A percentile compares a stretch with the other conserved stretches of the same genome.
phyloP scores from a whole-genome alignment of 441 rosid species.

The Populus hybrid region DNA sequence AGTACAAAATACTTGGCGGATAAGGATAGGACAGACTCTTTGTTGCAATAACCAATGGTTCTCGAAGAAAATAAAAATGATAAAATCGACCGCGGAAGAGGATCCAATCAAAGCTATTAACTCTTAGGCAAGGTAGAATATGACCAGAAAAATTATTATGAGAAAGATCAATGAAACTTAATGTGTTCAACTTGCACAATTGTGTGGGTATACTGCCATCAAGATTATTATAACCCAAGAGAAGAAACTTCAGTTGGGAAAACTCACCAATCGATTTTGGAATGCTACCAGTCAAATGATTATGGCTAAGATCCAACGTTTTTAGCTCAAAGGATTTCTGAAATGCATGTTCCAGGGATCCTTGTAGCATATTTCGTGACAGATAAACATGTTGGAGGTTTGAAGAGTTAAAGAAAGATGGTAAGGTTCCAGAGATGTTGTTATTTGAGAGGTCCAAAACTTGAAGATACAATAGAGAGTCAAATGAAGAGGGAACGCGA shows the following conservation, averaged over 20 bases:
- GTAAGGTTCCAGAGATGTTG: background rate
- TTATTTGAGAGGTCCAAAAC: background rate
- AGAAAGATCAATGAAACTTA: background rate
- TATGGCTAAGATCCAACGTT: slow-evolving; percentile 14
- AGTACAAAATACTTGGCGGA: background rate
- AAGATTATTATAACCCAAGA: slow-evolving; percentile 3
- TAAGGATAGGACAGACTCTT: background rate
- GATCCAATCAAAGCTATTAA: too few relatives aligned
- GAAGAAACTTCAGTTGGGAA: background rate
- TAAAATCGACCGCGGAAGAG: too few relatives aligned
- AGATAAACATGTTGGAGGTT: background rate
- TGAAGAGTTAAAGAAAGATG: background rate
- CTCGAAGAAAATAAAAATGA: too few relatives aligned
- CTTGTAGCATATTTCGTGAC: background rate
- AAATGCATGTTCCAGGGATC: background rate
- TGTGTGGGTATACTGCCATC: background rate
- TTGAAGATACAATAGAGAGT: background rate
- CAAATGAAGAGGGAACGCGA: background rate
- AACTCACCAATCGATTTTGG: slow-evolving; percentile 3
- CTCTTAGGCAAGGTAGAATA: too few relatives aligned
- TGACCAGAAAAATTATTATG: too few relatives aligned
- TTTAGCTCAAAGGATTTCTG: background rate
- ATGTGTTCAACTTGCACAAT: background rate
- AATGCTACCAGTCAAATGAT: background rate
- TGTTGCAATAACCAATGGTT: too few relatives aligned